Conservation (phyloP, 2,329 filamentous ascomycete species). For the Fusarium guadeloupense region DNA sequence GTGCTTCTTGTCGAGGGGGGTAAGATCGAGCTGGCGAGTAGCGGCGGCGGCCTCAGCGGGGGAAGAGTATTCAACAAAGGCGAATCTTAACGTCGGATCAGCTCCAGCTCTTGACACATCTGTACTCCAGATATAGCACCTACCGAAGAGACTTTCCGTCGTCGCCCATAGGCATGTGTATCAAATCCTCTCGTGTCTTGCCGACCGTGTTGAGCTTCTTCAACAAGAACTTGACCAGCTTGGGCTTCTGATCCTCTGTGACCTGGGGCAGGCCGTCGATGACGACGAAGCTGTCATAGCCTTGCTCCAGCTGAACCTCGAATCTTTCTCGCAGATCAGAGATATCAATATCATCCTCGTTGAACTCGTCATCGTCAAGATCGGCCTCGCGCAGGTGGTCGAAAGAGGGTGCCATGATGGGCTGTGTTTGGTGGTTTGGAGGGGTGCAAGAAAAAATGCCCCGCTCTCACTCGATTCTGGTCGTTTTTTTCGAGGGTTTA, state of each 20-base stretch:
- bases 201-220: slow-evolving; percentile 91
- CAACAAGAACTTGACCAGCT: slow-evolving; percentile 94
- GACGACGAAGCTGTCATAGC: slow-evolving; percentile 95
- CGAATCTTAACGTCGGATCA: slow-evolving; percentile 70
- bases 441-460: slow-evolving; percentile 51
- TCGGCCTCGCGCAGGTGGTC: slow-evolving; percentile 92
- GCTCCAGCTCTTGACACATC: slow-evolving; percentile 7
- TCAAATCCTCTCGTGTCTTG: slow-evolving; percentile 82
- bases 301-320: slow-evolving; percentile 94
- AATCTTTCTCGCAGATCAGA: slow-evolving; percentile 94
- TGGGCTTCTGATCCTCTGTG: slow-evolving; percentile 88
- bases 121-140: slow-evolving; percentile 43
- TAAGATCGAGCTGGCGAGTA: slow-evolving; percentile 85
- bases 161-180: slow-evolving; percentile 94
- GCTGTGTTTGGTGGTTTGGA: slow-evolving; percentile 45
- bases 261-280: slow-evolving; percentile 93
- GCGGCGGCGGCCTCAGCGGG: slow-evolving; percentile 89
- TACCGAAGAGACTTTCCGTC: slow-evolving; percentile 88
- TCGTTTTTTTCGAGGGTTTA: slow-evolving; percentile 31
- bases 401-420: slow-evolving; percentile 88
- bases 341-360: slow-evolving; percentile 94
- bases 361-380: slow-evolving; percentile 83
- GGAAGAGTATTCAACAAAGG: slow-evolving; percentile 95
- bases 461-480: slow-evolving; percentile 46
- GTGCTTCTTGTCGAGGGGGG: slow-evolving; percentile 95